A percentile compares a stretch with the other conserved stretches of the same genome.
phyloP scores from a whole-genome alignment of 805 yeast genomes.

The Pichia nanzhaoensis region DNA sequence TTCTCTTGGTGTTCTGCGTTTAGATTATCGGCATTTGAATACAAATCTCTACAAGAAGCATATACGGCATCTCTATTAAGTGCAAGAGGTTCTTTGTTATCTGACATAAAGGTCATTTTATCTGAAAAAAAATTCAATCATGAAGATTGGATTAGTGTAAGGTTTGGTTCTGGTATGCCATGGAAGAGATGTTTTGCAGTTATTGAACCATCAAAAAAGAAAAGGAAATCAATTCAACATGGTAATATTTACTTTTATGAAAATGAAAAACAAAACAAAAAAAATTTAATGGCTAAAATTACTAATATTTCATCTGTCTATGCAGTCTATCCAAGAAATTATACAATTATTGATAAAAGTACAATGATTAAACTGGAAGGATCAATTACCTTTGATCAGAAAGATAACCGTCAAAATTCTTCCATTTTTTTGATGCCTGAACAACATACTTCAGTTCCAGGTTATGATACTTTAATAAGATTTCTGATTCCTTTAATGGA shows the following conservation, averaged over 20 bases:
- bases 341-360: conserved; percentile 72
- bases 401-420: conserved; percentile 46
- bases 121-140: conserved; percentile 78
- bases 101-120: conserved; percentile 79
- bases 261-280: conserved; percentile 66
- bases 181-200: conserved; percentile 95
- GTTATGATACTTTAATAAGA: conserved; percentile 78
- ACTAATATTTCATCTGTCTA: conserved; percentile 62
- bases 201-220: conserved; percentile 60
- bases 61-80: conserved; percentile 92
- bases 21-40: conserved; percentile 74
- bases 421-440: conserved; percentile 79
- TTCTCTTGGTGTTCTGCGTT: conserved; percentile 79
- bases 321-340: conserved; percentile 90
- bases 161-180: conserved; percentile 97
- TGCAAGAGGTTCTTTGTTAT: conserved; percentile 81
- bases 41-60: conserved; percentile 82
- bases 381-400: conserved; percentile 51
- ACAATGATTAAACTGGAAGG: conserved; percentile 91
- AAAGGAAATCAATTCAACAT: conserved; percentile 37
- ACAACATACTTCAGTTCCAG: conserved; percentile 73
- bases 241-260: conserved; percentile 81
- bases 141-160: conserved; percentile 91
- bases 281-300: conserved; percentile 75
- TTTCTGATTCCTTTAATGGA: conserved; percentile 71